Evolutionary conservation across 148 eudicot species (phyloP), one percentile per base, ranked within the genome.

Genomic region (Camellia japonica): DNA sequence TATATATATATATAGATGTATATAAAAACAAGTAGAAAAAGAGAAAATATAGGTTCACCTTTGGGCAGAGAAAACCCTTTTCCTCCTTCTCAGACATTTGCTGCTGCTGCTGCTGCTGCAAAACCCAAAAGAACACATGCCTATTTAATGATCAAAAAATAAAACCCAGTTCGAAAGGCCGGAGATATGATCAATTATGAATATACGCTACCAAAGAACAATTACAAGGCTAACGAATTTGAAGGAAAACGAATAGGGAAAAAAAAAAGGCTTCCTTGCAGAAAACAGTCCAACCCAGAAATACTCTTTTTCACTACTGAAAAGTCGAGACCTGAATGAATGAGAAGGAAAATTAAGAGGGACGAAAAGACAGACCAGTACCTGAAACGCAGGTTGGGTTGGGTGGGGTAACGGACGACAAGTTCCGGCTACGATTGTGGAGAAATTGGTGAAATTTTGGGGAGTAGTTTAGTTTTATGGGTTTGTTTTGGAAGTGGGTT

Each of bases 41-140:
- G 79, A 78, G 84, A 72, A n/a, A 84, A 74, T 69, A 77, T 84
- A 30, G 38, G 38, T 38, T 75, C 86, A 46, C 82, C 77, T 69
- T 83, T 83, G 67, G 85, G 42, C 16, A 69, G 8, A 6, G 79
- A 68, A 65, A 60, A 69, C 58, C 86, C 86, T 47, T 82, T 77
- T 77, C 80, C 84, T 71, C 80, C 87, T 69, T 84, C 23, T 84
- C 87, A 2, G 80, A 58, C 87, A 81, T 84, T 55, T 68, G 13
- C 52, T 54, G 64, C 47, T 68, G n/a, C n/a, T n/a, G n/a, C n/a
- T n/a, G 38, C 38, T 20, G 18, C 56, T n/a, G 42, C 5, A 60
- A 75, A 76, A 60, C 15, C 44, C 18, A 42, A n/a, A 30, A n/a
- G 16, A n/a, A 19, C 12, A 18, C 14, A 46, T 3, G 49, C n/a